Evolutionary conservation across 164 flowering plant genomes (phyloP), one percentile per base, ranked within the genome.

Genomic region (Tinospora cordifolia): DNA sequence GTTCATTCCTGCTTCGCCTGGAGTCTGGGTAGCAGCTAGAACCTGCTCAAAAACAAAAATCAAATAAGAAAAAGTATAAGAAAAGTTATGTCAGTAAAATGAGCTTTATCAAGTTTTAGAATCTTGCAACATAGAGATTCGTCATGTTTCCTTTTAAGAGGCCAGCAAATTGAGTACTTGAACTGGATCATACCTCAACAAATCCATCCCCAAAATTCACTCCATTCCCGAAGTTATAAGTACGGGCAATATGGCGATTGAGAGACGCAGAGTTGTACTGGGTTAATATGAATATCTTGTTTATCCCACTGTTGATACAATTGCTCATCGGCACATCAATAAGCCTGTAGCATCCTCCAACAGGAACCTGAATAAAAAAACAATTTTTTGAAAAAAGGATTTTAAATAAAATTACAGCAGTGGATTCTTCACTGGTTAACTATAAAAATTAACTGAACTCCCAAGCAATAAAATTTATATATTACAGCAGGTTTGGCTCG

Each of bases 321-420:
- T 91, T 91, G 70, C 97, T 91, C 97, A 91, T 89, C 3, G 97
- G 94, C 25, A 91, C 82, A 78, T 91, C 97, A 21, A 91, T 89
- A 58, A 91, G 82, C 84, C 97, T 80, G 75, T 89, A 91, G 70
- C 91, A 84, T 15, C 94, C 97, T 69, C 94, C 97, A 73, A 89
- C 85, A 0, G 97, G 97, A 63, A 91, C 97, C 97, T 60, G 63
- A 30, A 7, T 44, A 21, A 12, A 46, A 72, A 5, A 3, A 19
- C 44, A 69, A 59, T 41, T 12, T 34, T 8, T 58, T 0, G 5
- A 71, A 65, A 46, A 30, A 67, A 10, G 49, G 34, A 36, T 49
- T 9, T 21, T 27, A 49, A 46, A 10, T 19, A 14, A 51, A 14
- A 13, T 14, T 21, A 51, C 14, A 51, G 58, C 15, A 10, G 15